Evolutionary conservation across 2,329 filamentous ascomycete species (phyloP).

Genomic region (Aspergillus flavus): DNA sequence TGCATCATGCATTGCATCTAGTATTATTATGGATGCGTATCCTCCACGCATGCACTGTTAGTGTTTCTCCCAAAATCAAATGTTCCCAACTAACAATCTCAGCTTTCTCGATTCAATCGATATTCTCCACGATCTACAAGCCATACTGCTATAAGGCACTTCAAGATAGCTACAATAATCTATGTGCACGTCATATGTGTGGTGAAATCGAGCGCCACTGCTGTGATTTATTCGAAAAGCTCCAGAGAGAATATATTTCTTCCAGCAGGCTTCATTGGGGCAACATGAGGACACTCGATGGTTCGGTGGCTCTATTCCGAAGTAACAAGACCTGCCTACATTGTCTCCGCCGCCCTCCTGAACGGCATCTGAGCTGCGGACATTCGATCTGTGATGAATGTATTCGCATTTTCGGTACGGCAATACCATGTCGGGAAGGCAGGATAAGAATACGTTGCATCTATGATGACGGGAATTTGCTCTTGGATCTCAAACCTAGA

Average conservation of each 20-base stretch:
- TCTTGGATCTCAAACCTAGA: too few relatives aligned
- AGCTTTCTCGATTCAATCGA: slow-evolving; percentile 2
- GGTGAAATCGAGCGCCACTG: slow-evolving; percentile 10
- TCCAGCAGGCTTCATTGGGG: slow-evolving; percentile 2
- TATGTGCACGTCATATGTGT: slow-evolving; percentile 5
- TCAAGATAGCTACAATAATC: slow-evolving; percentile 2
- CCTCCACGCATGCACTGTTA: slow-evolving; percentile 11
- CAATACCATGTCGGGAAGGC: slow-evolving; percentile 1
- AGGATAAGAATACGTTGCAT: slow-evolving; percentile 1
- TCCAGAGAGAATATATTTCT: too few relatives aligned
- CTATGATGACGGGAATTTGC: slow-evolving; percentile 1
- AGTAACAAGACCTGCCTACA: slow-evolving; percentile 10
- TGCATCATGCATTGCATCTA: slow-evolving; percentile 8
- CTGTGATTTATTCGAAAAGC: too few relatives aligned
- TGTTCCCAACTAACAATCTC: too few relatives aligned
- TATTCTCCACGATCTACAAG: slow-evolving; percentile 6
- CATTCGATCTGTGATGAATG: not conserved
- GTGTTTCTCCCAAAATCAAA: not conserved
- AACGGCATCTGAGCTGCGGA: too few relatives aligned
- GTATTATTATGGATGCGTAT: slow-evolving; percentile 15
- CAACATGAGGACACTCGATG: slow-evolving; percentile 1
- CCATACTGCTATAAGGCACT: slow-evolving; percentile 10
- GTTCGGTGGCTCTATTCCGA: not conserved
- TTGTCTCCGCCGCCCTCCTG: slow-evolving; percentile 8
- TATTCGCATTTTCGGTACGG: slow-evolving; percentile 1